phyloP scores from a whole-genome alignment of 768 basidiomycete genomes.

The Leucogyrophana mollusca region DNA sequence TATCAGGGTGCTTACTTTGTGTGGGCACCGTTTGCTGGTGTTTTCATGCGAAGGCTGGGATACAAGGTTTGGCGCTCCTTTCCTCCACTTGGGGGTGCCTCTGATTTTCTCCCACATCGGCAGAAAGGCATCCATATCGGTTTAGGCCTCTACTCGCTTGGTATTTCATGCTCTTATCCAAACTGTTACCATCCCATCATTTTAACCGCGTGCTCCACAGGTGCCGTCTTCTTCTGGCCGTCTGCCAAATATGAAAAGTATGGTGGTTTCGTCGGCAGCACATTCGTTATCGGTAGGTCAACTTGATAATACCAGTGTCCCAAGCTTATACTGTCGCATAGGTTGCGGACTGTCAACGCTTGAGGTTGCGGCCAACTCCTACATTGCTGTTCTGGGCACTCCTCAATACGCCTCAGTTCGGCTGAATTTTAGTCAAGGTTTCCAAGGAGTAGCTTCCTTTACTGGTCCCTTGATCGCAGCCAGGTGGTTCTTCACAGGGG shows the following conservation, averaged over 20 bases:
- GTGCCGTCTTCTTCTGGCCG: conserved; percentile 81
- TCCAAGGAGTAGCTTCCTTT: conserved; percentile 75
- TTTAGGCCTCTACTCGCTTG: conserved; percentile 55
- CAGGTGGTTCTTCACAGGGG: conserved; percentile 70
- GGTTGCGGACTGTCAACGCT: conserved; percentile 66
- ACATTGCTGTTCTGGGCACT: conserved; percentile 66
- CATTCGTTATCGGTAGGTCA: conserved; percentile 59
- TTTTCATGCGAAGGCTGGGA: conserved; percentile 58
- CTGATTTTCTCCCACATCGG: background rate
- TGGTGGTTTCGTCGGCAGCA: conserved; percentile 73
- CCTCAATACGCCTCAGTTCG: conserved; percentile 72
- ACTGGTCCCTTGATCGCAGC: conserved; percentile 74
- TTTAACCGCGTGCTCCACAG: conserved; percentile 24
- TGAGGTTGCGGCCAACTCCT: conserved; percentile 80
- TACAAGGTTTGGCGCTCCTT: conserved; percentile 54
- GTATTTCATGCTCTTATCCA: conserved; percentile 19
- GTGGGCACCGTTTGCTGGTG: conserved; percentile 55
- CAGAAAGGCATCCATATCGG: conserved; percentile 65
- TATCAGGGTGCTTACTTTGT: conserved; percentile 59
- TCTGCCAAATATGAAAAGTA: conserved; percentile 67
- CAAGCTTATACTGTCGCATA: conserved; percentile 15
- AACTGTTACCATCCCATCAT: background rate
- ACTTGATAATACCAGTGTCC: too few relatives aligned
- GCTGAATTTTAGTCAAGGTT: conserved; percentile 78
- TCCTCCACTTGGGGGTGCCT: background rate